These are phyloP conservation scores for Epichloe typhina DNA, from an alignment of 2,329 filamentous ascomycete genomes.

Conservation along the genomic window DNA sequence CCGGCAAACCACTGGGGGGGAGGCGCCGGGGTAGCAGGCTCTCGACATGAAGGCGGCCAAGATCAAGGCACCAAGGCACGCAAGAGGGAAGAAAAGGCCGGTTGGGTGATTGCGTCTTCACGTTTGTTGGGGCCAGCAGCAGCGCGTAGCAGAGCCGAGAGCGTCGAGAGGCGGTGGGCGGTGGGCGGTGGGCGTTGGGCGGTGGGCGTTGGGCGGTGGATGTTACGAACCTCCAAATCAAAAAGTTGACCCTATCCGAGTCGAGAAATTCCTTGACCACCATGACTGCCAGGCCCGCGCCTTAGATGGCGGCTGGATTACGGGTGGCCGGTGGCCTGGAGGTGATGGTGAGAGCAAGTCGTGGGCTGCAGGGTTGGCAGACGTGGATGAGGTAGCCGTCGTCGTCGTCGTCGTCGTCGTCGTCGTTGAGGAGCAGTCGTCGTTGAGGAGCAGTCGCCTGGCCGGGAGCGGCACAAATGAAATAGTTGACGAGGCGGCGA, in stretches of 20 bases:
- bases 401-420: constrained; percentile 4
- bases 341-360: not conserved
- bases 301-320: constrained; percentile 20
- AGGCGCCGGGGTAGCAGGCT: not conserved
- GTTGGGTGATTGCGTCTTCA: constrained; percentile 1
- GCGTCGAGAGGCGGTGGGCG: not conserved
- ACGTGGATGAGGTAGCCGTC: not conserved
- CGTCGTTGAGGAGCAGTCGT: constrained; percentile 4
- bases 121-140: not conserved
- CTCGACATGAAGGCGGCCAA: constrained; percentile 9
- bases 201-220: constrained; percentile 7
- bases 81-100: constrained; percentile 2
- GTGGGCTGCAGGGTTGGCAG: not conserved
- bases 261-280: constrained; percentile 46
- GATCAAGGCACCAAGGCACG: constrained; percentile 4
- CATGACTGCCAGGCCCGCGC: constrained; percentile 28
- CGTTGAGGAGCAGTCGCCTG: not conserved
- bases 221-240: constrained; percentile 53
- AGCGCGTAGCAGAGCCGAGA: not conserved
- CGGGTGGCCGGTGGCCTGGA: constrained; percentile 11
- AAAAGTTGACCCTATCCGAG: constrained; percentile 56
- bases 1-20: constrained; percentile 6
- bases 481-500: not conserved
- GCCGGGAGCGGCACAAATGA: not conserved
- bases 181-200: constrained; percentile 9